Evolutionary conservation across 2,329 filamentous ascomycete species (phyloP), one percentile per base, ranked within the genome.

Genomic region (Ceratocystis destructans): DNA sequence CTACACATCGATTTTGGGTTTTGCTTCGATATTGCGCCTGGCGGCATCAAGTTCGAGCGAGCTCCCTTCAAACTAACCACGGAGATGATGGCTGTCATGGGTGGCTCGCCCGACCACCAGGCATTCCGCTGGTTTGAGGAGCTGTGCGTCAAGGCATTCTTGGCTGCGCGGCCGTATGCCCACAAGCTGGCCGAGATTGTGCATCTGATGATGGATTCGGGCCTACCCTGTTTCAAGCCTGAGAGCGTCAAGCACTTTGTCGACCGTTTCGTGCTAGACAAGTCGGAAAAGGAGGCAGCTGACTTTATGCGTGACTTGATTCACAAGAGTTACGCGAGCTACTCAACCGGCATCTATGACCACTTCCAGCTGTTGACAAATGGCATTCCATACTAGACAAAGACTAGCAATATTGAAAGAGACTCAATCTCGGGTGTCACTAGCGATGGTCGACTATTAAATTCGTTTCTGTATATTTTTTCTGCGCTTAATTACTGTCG

Each of bases 41-140:
- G 94, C 61, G 94, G 95, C 68, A 91, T 99, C 73, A 93, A 92
- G 71, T 99, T 99, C 73, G 94, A 99, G 79, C 88, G 94, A 28
- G 94, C 94, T 0, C 94, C 94, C 0, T 99, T 99, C 82, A 99
- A 99, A 78, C 84, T 99, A 65, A 99, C 94, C 0, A 83, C 86
- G 6, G 94, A 99, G 75, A 99, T 99, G 95, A 83, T 99, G 68
- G 90, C 92, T n/a, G 94, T 99, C 71, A 97, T 99, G 93, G 93
- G 94, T 64, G 92, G 92, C 68, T 86, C 82, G 65, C 87, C 85
- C 2, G 86, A 88, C 53, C 89, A 92, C 64, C 93, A 97, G 75
- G 81, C 90, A 15, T 99, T 96, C 80, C 87, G 87, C 70, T 94
- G 90, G 84, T 99, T 99, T 72, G 94, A 99, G 77, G 93, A 96